Percentiles rank a stretch among this genome's conserved stretches.
Evolutionary conservation across 2,329 filamentous ascomycete species (phyloP).

Genomic region (Botrytis paeoniae): DNA sequence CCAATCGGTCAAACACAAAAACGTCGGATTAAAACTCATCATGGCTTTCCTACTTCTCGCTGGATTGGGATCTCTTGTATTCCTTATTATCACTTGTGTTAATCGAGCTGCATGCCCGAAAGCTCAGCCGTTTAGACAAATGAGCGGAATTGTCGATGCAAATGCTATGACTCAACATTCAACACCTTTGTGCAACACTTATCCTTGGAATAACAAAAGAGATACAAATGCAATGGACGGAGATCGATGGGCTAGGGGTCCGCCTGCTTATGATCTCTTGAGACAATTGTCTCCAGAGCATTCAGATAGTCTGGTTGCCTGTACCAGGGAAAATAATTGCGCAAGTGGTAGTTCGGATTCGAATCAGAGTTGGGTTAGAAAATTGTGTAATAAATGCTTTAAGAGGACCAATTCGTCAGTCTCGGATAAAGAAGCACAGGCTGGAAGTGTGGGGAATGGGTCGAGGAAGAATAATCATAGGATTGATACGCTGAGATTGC

Average conservation of each 20-base stretch:
- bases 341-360: not conserved
- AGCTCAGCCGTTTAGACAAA: not conserved
- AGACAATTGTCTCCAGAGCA: not conserved
- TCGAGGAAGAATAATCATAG: not conserved
- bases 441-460: not conserved
- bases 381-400: not conserved
- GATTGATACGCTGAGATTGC: constrained; percentile 15
- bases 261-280: not conserved
- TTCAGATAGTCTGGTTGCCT: not conserved
- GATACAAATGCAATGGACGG: not conserved
- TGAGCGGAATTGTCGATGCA: not conserved
- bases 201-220: not conserved
- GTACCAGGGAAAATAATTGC: not conserved
- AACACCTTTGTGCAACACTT: not conserved
- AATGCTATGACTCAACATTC: not conserved
- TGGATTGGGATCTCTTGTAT: constrained; percentile 6
- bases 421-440: not conserved
- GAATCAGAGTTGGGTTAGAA: not conserved
- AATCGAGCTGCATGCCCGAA: constrained; percentile 1
- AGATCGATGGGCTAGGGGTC: not conserved
- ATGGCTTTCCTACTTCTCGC: constrained; percentile 2
- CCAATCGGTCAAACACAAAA: not conserved
- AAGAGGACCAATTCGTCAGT: not conserved
- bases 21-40: constrained; percentile 15
- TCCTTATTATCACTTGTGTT: constrained; percentile 12